These are phyloP conservation scores for Agarophyton chilense DNA, from an alignment of 23 red algal genomes.

Conservation along the genomic window DNA sequence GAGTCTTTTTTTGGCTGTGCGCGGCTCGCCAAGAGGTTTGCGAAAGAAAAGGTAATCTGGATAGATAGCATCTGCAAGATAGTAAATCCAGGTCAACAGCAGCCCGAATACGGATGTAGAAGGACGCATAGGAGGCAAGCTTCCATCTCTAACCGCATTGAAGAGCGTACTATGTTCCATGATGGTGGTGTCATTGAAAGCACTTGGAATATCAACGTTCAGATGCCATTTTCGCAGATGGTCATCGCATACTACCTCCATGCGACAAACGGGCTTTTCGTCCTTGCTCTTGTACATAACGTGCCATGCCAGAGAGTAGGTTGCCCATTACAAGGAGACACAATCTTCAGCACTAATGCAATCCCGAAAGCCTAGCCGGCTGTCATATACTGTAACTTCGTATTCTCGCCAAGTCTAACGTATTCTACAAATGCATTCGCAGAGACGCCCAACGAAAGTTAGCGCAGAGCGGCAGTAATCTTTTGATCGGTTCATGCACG, in stretches of 20 bases:
- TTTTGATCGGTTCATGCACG: constrained; percentile 36
- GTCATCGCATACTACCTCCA: constrained; percentile 41
- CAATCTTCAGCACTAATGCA: constrained; percentile 40
- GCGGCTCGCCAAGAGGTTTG: too few species aligned
- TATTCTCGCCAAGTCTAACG: neutral
- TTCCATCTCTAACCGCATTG: neutral
- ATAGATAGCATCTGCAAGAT: constrained; percentile 42
- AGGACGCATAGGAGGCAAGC: neutral
- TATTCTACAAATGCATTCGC: constrained; percentile 26
- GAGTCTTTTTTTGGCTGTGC: neutral
- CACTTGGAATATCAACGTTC: constrained; percentile 15
- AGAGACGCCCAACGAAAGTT: neutral
- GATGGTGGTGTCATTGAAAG: constrained; percentile 28
- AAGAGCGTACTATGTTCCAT: neutral
- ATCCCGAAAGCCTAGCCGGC: constrained; percentile 11
- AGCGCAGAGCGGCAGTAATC: constrained; percentile 5
- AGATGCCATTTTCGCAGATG: constrained; percentile 50
- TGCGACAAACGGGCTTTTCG: neutral
- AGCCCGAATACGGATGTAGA: neutral
- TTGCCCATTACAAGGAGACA: constrained; percentile 2
- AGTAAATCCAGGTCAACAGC: constrained; percentile 4
- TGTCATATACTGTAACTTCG: neutral
- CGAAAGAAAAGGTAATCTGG: neutral
- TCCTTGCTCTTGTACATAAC: neutral
- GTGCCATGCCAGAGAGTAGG: neutral